Conservation (phyloP, 2,329 filamentous ascomycete species). For the Cryphonectria naterciae region DNA sequence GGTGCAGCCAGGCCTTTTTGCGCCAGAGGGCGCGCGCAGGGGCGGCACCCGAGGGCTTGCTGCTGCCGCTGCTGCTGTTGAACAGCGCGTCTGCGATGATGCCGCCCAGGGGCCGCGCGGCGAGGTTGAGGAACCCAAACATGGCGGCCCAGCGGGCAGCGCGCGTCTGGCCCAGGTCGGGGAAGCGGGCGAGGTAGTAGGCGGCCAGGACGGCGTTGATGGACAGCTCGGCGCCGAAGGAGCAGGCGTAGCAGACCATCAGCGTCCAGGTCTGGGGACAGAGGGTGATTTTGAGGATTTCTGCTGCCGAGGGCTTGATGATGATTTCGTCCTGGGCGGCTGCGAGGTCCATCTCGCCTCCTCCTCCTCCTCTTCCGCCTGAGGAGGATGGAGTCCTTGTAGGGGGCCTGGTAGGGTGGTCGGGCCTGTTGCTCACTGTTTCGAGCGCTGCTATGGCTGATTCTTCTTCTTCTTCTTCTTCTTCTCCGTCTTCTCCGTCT, state of each 20-base stretch:
- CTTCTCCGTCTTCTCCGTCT: constrained; percentile 40
- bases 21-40: constrained; percentile 42
- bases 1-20: constrained; percentile 62
- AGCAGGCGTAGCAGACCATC: constrained; percentile 62
- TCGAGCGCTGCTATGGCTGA: constrained; percentile 31
- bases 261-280: constrained; percentile 61
- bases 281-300: constrained; percentile 49
- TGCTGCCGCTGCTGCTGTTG: constrained; percentile 31
- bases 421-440: constrained; percentile 39
- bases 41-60: constrained; percentile 29
- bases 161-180: constrained; percentile 57
- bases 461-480: constrained; percentile 36
- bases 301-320: constrained; percentile 59
- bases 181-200: constrained; percentile 65
- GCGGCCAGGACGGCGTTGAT: constrained; percentile 63
- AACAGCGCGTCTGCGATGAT: constrained; percentile 57
- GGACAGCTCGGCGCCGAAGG: constrained; percentile 65
- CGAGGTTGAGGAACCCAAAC: constrained; percentile 75
- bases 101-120: constrained; percentile 70
- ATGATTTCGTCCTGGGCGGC: constrained; percentile 54
- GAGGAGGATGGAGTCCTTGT: constrained; percentile 49
- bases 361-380: constrained; percentile 20
- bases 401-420: constrained; percentile 44
- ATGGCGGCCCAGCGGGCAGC: constrained; percentile 69
- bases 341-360: constrained; percentile 57